These are phyloP conservation scores for Brassica napus DNA, from an alignment of 345 rosid genomes.

Conservation along the genomic window Da-Ae NC_063437.1:3258501-3259000, in stretches of 20 bases:
- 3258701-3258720: slow-evolving; percentile 94
- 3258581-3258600: background rate
- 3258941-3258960: slow-evolving; percentile 32
- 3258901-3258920: slow-evolving; percentile 99
- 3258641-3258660: slow-evolving; percentile 55
- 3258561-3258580: slow-evolving; percentile 1
- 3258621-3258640: slow-evolving; percentile 11
- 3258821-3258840: slow-evolving; percentile 42
- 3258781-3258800: slow-evolving; percentile 7
- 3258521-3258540: slow-evolving; percentile 74
- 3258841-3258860: slow-evolving; percentile 93
- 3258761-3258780: slow-evolving; percentile 17
- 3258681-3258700: slow-evolving; percentile 88
- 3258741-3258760: slow-evolving; percentile 19
- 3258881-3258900: slow-evolving; percentile 96
- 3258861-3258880: slow-evolving; percentile 85
- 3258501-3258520: slow-evolving; percentile 88
- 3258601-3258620: background rate
- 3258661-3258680: slow-evolving; percentile 71
- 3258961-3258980: slow-evolving; percentile 14
- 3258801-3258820: background rate
- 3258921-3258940: slow-evolving; percentile 97
- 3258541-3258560: slow-evolving; percentile 64
- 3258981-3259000: background rate
- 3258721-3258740: slow-evolving; percentile 58